Conservation (phyloP, 805 yeast species). For the Teunomyces panamensis region DNA sequence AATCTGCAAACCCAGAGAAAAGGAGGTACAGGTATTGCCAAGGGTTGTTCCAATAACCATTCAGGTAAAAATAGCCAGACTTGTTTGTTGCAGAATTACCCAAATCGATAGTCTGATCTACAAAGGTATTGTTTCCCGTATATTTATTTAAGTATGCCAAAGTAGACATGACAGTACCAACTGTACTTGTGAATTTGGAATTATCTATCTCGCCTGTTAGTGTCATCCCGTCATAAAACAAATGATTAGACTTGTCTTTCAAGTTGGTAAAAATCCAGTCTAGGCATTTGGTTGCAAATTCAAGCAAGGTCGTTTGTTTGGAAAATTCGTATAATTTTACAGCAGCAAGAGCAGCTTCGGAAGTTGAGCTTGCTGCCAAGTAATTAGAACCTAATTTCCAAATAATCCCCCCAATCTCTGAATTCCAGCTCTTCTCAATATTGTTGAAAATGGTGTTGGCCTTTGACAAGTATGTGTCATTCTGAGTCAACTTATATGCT, state of each 20-base stretch:
- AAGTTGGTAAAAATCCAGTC: slow-evolving; percentile 10
- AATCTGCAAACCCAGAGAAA: slow-evolving; percentile 16
- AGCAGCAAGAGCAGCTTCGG: slow-evolving; percentile 14
- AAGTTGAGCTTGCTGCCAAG: slow-evolving; percentile 13
- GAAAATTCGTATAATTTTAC: slow-evolving; percentile 8
- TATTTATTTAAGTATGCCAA: slow-evolving; percentile 8
- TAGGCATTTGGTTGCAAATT: slow-evolving; percentile 9
- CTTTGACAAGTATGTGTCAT: slow-evolving; percentile 6
- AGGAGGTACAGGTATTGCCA: slow-evolving; percentile 15
- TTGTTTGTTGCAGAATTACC: slow-evolving; percentile 9
- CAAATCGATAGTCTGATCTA: slow-evolving; percentile 9
- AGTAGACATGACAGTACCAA: slow-evolving; percentile 12
- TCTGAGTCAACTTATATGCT: slow-evolving; percentile 8
- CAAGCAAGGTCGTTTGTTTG: slow-evolving; percentile 4
- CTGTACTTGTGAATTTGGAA: slow-evolving; percentile 13
- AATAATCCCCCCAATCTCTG: slow-evolving; percentile 9
- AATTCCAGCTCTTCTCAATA: slow-evolving; percentile 8
- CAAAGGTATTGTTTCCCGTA: slow-evolving; percentile 5
- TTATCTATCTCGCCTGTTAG: slow-evolving; percentile 6
- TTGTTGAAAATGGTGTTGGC: slow-evolving; percentile 8
- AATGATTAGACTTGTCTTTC: slow-evolving; percentile 13
- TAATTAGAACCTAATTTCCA: slow-evolving; percentile 12
- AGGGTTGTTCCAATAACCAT: slow-evolving; percentile 17
- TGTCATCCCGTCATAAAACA: slow-evolving; percentile 11
- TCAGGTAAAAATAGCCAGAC: slow-evolving; percentile 10